phyloP scores from a whole-genome alignment of 129 eudicot genomes.

The Chrysanthemum makinoi region DNA sequence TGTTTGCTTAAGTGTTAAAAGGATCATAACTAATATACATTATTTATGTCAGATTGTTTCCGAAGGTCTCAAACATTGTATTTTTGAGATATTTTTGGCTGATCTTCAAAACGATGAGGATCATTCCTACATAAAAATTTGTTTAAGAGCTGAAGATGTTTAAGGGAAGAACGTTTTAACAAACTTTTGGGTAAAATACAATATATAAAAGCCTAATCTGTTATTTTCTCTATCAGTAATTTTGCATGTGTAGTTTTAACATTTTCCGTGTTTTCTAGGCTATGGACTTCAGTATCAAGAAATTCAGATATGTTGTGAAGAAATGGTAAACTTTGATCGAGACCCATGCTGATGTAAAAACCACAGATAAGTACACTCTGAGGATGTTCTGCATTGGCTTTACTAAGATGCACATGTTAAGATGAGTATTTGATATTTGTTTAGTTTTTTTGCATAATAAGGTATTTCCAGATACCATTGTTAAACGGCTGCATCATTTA shows the following conservation, averaged over 20 bases:
- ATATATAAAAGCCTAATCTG: neutral
- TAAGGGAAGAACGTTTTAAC: slow-evolving; percentile 80
- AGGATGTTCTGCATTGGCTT: slow-evolving; percentile 86
- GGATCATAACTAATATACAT: too few species aligned
- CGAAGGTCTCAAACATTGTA: slow-evolving; percentile 81
- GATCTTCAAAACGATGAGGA: slow-evolving; percentile 81
- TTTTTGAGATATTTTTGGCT: slow-evolving; percentile 74
- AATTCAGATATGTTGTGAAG: slow-evolving; percentile 67
- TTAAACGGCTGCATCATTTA: too few species aligned
- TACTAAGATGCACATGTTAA: slow-evolving; percentile 84
- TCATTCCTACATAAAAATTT: slow-evolving; percentile 73
- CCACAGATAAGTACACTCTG: slow-evolving; percentile 63
- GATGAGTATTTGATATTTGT: too few species aligned
- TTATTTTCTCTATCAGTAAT: neutral
- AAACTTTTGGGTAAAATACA: slow-evolving; percentile 57
- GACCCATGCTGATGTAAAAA: slow-evolving; percentile 86
- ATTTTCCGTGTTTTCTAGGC: slow-evolving; percentile 36
- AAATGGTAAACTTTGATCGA: slow-evolving; percentile 79
- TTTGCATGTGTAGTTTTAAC: neutral
- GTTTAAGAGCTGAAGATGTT: slow-evolving; percentile 81
- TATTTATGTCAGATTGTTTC: too few species aligned
- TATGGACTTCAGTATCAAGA: slow-evolving; percentile 78
- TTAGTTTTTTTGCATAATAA: too few species aligned
- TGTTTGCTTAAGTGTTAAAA: neutral
- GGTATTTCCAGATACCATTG: too few species aligned